Evolutionary conservation across 208 protist species (phyloP).

Genomic region (Angomonas deanei): DNA sequence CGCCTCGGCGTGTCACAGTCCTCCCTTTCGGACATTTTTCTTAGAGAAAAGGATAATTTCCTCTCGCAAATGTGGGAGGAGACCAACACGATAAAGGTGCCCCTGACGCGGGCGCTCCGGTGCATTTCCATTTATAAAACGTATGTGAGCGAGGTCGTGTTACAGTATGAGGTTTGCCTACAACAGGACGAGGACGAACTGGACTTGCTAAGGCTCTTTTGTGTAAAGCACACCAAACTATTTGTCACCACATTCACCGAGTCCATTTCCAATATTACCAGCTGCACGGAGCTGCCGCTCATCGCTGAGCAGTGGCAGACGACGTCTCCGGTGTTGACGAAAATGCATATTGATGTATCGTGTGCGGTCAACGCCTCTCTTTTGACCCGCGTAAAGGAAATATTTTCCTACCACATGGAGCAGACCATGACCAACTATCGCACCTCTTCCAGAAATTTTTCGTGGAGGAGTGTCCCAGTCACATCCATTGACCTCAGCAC

Average conservation of each 20-base stretch:
- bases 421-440: conserved; percentile 45
- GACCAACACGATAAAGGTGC: conserved; percentile 27
- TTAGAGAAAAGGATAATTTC: conserved; percentile 39
- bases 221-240: conserved; percentile 30
- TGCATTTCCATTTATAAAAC: conserved; percentile 72
- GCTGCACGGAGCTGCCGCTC: conserved; percentile 65
- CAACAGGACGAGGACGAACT: conserved; percentile 11
- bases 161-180: conserved; percentile 78
- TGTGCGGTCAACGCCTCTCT: conserved; percentile 37
- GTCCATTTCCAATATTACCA: conserved; percentile 45
- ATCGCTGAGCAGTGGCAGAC: conserved; percentile 66
- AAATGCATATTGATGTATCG: conserved; percentile 53
- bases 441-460: conserved; percentile 60
- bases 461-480: conserved; percentile 14
- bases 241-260: conserved; percentile 41
- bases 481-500: no score
- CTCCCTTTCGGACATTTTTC: conserved; percentile 44
- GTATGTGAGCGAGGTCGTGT: conserved; percentile 60
- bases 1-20: conserved; percentile 33
- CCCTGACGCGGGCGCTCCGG: conserved; percentile 58
- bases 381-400: conserved; percentile 28
- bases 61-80: conserved; percentile 35
- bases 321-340: conserved; percentile 23
- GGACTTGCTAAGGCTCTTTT: conserved; percentile 40
- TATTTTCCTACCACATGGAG: conserved; percentile 63